Evolutionary conservation across 495 filamentous ascomycete genomes (phyloP).

Genomic region (Aspergillus egyptiacus): DNA sequence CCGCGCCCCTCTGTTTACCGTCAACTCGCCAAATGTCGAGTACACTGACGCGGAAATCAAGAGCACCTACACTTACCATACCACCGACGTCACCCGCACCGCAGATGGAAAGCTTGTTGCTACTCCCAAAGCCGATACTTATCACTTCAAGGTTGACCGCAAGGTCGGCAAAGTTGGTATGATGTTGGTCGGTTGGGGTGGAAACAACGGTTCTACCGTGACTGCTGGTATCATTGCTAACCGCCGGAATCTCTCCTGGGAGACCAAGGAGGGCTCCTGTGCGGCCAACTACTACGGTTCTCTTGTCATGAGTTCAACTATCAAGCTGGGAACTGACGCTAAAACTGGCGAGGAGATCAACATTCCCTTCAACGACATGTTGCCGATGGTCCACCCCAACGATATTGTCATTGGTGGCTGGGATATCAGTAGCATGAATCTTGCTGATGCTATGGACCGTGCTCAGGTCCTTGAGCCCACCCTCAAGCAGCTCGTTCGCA

Average conservation of each 20-base stretch:
- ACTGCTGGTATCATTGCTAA: conserved; percentile 98
- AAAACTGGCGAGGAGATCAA: conserved; percentile 87
- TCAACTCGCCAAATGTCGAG: conserved; percentile 85
- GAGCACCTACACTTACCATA: conserved; percentile 95
- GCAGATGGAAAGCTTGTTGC: conserved; percentile 76
- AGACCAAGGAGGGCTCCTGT: conserved; percentile 81
- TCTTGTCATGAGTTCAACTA: conserved; percentile 89
- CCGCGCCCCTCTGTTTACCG: conserved; percentile 64
- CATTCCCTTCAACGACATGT: conserved; percentile 87
- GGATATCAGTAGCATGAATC: conserved; percentile 89
- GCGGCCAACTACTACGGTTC: conserved; percentile 97
- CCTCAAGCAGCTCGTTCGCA: conserved; percentile 79
- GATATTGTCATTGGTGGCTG: conserved; percentile 93
- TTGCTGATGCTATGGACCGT: conserved; percentile 92
- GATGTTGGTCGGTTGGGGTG: conserved; percentile 98
- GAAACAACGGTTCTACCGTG: conserved; percentile 96
- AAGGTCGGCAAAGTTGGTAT: conserved; percentile 88
- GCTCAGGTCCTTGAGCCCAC: conserved; percentile 90
- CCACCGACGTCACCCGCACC: conserved; percentile 68
- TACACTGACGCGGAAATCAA: conserved; percentile 87
- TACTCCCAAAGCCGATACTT: conserved; percentile 79
- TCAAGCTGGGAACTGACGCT: conserved; percentile 88
- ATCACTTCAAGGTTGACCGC: conserved; percentile 96
- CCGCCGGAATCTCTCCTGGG: conserved; percentile 78
- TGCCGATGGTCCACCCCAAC: conserved; percentile 98